Evolutionary conservation across 768 basidiomycete species (phyloP).

Genomic region (Termitomyces sp.): DNA sequence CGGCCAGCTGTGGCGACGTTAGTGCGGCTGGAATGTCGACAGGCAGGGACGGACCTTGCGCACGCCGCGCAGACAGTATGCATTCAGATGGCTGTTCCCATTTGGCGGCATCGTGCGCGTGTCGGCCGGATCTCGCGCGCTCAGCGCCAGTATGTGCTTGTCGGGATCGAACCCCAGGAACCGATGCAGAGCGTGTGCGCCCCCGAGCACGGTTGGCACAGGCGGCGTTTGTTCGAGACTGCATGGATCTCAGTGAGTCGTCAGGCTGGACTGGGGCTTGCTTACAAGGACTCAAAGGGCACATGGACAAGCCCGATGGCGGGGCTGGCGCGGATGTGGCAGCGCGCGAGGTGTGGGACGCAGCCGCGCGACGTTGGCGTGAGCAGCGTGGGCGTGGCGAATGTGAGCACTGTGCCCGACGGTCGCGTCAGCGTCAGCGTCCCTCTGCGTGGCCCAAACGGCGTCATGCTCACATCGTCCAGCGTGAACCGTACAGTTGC

Average conservation of each 20-base stretch:
- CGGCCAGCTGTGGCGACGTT: constrained; percentile 41
- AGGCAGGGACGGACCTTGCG: constrained; percentile 49
- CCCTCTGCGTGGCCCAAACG: constrained; percentile 36
- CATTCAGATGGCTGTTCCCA: constrained; percentile 52
- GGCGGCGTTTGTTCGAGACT: constrained; percentile 69
- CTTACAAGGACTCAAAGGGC: constrained; percentile 83
- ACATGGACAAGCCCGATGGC: constrained; percentile 64
- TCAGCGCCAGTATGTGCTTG: constrained; percentile 54
- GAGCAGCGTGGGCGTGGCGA: constrained; percentile 62
- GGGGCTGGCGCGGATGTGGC: constrained; percentile 44
- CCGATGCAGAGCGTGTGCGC: constrained; percentile 53
- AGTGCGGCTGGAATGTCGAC: accelerated
- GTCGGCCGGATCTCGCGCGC: constrained; percentile 65
- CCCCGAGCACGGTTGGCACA: constrained; percentile 55
- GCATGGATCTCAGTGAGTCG: not conserved
- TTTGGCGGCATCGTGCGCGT: constrained; percentile 71
- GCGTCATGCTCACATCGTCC: not conserved
- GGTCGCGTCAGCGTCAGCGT: constrained; percentile 21
- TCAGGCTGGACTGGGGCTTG: constrained; percentile 7
- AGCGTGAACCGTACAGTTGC: constrained; percentile 7
- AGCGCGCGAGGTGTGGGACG: constrained; percentile 70
- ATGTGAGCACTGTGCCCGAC: constrained; percentile 25
- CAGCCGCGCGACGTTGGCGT: constrained; percentile 69
- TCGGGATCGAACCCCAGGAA: constrained; percentile 55
- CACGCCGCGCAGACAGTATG: constrained; percentile 63